Base-by-base conservation (phyloP, 306 rosid species). In the Carpinus viminea region DNA sequence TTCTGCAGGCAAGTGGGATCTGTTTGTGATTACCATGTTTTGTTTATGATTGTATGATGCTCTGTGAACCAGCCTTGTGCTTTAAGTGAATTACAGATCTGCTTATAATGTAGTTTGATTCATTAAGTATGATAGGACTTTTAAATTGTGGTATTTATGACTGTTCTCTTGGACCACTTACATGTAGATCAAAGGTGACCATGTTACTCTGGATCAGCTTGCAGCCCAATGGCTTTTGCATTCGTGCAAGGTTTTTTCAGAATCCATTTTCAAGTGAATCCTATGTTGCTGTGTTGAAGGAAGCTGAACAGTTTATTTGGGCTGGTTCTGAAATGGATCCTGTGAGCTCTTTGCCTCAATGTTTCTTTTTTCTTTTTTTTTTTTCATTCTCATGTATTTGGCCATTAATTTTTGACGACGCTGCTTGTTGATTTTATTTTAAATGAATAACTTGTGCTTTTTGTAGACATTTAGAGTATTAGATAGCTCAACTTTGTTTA, bases 281-380 rank as follows among this genome's bases (percentile, higher is more conserved):
- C 31, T 91, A 79, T 85, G 84, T 74, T 78, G 65, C 86, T 68
- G 83, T 83, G 47, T 75, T 92, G 79, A 91, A 83, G 87, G 88
- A 90, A 83, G 93, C 98, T 82, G 97, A 95, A 78, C 98, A 95
- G 81, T 92, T 92, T 85, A 87, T 95, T 70, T 95, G 98, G 98
- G 98, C 96, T 83, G 98, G 98, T 81, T 86, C 92, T 17, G 98
- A 95, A 88, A 91, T 92, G 97, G 91, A 95, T 88, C 83, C 87
- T 75, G 98, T 94, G 81, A 88, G 97, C 89, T 77, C 79, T 68
- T 41, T 55, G 45, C 47, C 47, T 36, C 70, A 21, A 12, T 3
- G 24, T 59, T 21, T 38, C 73, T n/a, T n/a, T n/a, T n/a, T n/a
- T n/a, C n/a, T n/a, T 21, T 2, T 11, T 47, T n/a, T 72, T 76